These are phyloP conservation scores for Leishmania amazonensis DNA, from an alignment of 208 protist species.

Conservation along the genomic window DNA sequence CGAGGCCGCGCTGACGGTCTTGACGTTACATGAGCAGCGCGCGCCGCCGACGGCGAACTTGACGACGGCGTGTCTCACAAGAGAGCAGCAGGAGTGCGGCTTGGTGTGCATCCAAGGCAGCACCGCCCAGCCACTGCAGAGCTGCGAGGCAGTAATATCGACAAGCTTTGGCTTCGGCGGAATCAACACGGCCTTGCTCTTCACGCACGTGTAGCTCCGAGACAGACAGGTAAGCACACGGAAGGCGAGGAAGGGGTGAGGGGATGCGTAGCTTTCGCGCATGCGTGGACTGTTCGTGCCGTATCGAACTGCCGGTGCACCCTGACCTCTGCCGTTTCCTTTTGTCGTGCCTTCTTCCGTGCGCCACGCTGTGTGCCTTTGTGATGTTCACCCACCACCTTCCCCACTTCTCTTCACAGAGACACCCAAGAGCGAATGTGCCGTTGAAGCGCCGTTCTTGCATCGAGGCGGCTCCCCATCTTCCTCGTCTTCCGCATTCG, in stretches of 20 bases:
- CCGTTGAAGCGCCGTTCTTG: background rate
- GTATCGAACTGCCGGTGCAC: background rate
- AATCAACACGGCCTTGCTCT: conserved; percentile 92
- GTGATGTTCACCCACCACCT: background rate
- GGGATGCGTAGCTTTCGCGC: background rate
- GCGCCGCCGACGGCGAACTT: conserved; percentile 95
- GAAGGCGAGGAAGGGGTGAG: background rate
- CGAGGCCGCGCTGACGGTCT: conserved; percentile 90
- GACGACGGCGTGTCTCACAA: conserved; percentile 33
- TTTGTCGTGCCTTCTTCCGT: background rate
- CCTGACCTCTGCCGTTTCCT: background rate
- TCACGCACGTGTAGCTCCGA: conserved; percentile 42
- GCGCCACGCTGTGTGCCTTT: background rate
- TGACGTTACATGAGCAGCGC: conserved; percentile 65
- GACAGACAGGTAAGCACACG: background rate
- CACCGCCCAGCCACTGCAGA: conserved; percentile 15
- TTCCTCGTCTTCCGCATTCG: background rate
- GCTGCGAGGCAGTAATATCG: conserved; percentile 77
- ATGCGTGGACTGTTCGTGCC: background rate
- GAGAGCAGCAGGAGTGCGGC: conserved; percentile 16
- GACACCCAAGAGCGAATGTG: background rate
- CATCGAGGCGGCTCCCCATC: background rate
- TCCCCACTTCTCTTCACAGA: background rate
- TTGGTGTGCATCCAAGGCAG: conserved; percentile 27
- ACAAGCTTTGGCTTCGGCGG: conserved; percentile 98